Evolutionary conservation across 2,329 filamentous ascomycete genomes (phyloP), one percentile per base, ranked within the genome.

Genomic region (Xylogone sp.): DNA sequence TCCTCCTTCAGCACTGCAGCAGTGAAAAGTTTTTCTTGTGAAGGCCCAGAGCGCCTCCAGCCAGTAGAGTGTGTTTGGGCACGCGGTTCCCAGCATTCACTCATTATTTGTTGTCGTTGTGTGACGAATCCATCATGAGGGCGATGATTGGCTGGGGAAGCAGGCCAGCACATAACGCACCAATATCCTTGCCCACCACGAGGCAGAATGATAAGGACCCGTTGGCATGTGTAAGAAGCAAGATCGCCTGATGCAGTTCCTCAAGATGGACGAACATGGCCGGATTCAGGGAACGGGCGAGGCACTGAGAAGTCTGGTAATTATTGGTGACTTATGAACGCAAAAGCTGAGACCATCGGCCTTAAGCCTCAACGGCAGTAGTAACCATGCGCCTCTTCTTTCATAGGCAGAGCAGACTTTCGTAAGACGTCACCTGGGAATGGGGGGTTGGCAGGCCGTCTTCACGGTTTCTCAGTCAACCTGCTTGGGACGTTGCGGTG

Each of bases 91-190:
- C 8, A 18, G 21, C n/a, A 20, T 24, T 24, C 43, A 45, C 43
- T 39, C 34, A 39, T 39, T 39, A 16, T 45, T 21, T 29, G 43
- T 24, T 45, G 19, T 24, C 20, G 21, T 24, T 45, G 21, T 24
- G 18, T 22, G 43, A 45, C 21, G 20, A 45, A 21, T 16, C 12
- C 13, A 12, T 45, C 43, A 5, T 29, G 24, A n/a, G 13, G 3
- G 19, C 9, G 24, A 10, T 21, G 43, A 24, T 45, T 22, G 24
- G 43, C 18, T 18, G 24, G 24, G 21, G 24, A 22, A 45, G 19
- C 39, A 43, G 57, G 57, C 55, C 57, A 60, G 52, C 59, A 59
- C 56, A 60, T 54, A n/a, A 53, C 51, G 47, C 48, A 54, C 46
- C 43, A 46, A 12, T 43, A 55, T 48, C 57, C 58, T 56, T 57